Base-by-base conservation (phyloP, 148 eudicot species). In the Chenopodium quinoa region DNA sequence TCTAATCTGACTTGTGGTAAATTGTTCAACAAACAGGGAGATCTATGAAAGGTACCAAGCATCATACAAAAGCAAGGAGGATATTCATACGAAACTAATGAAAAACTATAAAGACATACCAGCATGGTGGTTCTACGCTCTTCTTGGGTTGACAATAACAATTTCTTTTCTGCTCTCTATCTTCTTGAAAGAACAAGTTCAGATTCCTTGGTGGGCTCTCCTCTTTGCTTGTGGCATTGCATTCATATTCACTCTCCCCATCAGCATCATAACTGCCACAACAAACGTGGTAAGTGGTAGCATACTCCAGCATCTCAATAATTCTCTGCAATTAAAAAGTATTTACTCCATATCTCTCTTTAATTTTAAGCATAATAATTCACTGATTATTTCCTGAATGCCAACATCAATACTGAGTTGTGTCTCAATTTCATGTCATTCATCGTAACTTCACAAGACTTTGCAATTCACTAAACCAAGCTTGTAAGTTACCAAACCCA, bases 141-240 rank as follows among this genome's bases (percentile, higher is more conserved):
- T 95, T 86, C 91, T 95, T 22, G 89, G 65, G 31, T 86, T 89
- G 78, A 91, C 98, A 62, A 50, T 93, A 75, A 80, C 85, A 10
- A 37, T 88, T 71, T 92, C 97, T 65, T 86, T 95, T 56, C 34
- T 85, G 40, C 92, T 95, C 73, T 93, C 93, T 89, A 95, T 88
- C 75, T 69, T 88, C 84, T 80, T 93, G 88, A 93, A 90, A 44
- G 82, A 90, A 34, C 86, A 95, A 86, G 88, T 95, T 87, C 98
- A 95, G 78, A 87, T 95, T 86, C 98, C 98, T 78, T 95, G 98
- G 98, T 95, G 98, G 98, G 98, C 91, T 20, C 98, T 95, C 76
- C 83, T 95, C 81, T 93, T 95, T 82, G 97, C 98, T 70, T 88
- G 94, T 71, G 86, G 65, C 77, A 86, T 95, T 29, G 98, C 98